phyloP scores from a whole-genome alignment of 441 rosid species.

The Populus hybrid region DNA sequence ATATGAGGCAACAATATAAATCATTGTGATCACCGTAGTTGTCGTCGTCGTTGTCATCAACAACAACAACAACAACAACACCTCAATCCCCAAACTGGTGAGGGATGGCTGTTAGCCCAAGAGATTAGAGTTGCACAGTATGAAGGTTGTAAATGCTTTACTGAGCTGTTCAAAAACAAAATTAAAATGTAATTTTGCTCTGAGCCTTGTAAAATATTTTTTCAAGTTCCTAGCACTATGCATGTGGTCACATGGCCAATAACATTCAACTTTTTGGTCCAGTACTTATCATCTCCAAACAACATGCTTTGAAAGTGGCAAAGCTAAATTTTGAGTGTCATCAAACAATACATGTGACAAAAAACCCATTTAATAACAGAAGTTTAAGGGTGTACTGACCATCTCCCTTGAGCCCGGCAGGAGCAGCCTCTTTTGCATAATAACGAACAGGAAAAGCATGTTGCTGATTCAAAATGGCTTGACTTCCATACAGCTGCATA shows the following conservation, averaged over 20 bases:
- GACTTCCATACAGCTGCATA: conserved; percentile 56
- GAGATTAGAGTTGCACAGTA: too few species aligned
- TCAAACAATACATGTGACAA: not conserved
- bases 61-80: too few species aligned
- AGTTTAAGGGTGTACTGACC: conserved; percentile 41
- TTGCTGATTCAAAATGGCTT: conserved; percentile 46
- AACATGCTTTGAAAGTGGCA: not conserved
- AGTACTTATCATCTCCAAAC: not conserved
- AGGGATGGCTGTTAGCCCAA: too few species aligned
- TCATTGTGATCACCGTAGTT: not conserved
- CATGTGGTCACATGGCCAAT: not conserved
- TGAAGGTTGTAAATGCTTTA: too few species aligned
- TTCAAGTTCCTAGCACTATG: not conserved
- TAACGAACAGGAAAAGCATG: conserved; percentile 56
- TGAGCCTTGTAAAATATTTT: not conserved
- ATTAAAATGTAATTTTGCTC: not conserved
- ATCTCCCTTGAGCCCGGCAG: conserved; percentile 74
- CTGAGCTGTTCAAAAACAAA: not conserved
- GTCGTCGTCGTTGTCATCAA: too few species aligned
- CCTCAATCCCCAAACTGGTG: too few species aligned
- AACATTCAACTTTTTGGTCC: not conserved
- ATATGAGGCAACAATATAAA: not conserved
- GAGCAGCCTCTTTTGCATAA: conserved; percentile 75
- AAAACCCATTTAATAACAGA: not conserved
- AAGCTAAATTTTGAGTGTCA: not conserved